phyloP scores from a whole-genome alignment of 2,329 filamentous ascomycete species.

The Escovopsis sp. region DNA sequence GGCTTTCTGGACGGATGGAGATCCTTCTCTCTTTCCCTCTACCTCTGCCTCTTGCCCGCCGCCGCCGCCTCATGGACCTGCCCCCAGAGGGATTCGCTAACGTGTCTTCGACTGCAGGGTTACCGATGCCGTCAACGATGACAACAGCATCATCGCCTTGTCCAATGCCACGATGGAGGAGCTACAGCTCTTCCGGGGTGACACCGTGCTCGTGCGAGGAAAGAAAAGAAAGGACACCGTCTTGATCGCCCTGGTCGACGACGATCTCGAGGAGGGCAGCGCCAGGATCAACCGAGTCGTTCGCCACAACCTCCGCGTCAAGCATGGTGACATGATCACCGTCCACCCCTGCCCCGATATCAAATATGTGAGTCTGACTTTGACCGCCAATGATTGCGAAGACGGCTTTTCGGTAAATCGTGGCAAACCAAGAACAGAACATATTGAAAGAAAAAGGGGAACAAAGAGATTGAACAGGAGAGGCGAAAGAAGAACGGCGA shows the following conservation, averaged over 20 bases:
- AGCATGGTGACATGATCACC: constrained; percentile 95
- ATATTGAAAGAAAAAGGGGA: too few relatives aligned
- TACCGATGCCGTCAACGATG: constrained; percentile 96
- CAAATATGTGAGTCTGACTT: constrained; percentile 74
- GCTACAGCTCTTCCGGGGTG: constrained; percentile 94
- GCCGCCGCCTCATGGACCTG: too few relatives aligned
- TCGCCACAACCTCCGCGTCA: constrained; percentile 93
- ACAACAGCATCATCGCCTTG: constrained; percentile 97
- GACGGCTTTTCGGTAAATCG: too few relatives aligned
- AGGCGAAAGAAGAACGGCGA: too few relatives aligned
- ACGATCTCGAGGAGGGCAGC: constrained; percentile 93
- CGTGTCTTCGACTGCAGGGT: constrained; percentile 45
- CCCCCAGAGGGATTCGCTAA: too few relatives aligned
- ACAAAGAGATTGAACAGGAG: too few relatives aligned
- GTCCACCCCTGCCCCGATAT: constrained; percentile 97
- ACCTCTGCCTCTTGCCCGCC: too few relatives aligned
- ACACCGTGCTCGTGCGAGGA: constrained; percentile 94
- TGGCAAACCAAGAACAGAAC: neutral
- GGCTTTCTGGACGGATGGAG: too few relatives aligned
- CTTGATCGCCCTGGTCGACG: constrained; percentile 90
- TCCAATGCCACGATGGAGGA: constrained; percentile 99
- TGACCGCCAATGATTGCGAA: neutral
- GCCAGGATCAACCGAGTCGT: constrained; percentile 97
- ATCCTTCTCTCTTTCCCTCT: too few relatives aligned
- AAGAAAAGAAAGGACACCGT: constrained; percentile 99